Percentiles rank a stretch among this genome's conserved stretches.
phyloP scores from a whole-genome alignment of 148 eudicot genomes.

The Arctostaphylos glauca region DNA sequence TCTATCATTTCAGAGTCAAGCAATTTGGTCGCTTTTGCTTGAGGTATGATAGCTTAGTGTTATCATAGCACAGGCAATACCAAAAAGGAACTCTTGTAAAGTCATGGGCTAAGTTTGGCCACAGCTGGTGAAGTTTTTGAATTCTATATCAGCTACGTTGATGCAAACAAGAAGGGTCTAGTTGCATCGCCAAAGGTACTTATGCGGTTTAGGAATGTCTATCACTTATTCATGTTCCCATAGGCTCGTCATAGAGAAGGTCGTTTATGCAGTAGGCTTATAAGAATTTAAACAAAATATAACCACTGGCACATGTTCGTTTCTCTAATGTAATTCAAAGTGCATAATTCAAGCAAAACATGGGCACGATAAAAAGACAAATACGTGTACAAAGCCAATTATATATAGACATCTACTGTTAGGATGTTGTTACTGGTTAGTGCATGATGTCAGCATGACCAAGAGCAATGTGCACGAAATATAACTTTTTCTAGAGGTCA shows the following conservation, averaged over 20 bases:
- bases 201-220: not conserved
- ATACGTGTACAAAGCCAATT: too few relatives aligned
- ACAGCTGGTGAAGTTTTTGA: not conserved
- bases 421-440: too few relatives aligned
- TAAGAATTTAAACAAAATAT: too few relatives aligned
- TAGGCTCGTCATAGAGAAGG: not conserved
- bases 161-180: not conserved
- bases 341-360: too few relatives aligned
- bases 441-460: too few relatives aligned
- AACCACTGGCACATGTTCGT: too few relatives aligned
- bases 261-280: not conserved
- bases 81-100: not conserved
- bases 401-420: too few relatives aligned
- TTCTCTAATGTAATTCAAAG: too few relatives aligned
- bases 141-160: not conserved
- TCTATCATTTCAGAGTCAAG: not conserved
- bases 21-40: not conserved
- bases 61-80: not conserved
- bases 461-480: too few relatives aligned
- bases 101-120: not conserved
- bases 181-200: not conserved
- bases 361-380: too few relatives aligned
- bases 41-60: not conserved
- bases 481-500: too few relatives aligned
- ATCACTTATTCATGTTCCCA: not conserved